Evolutionary conservation across 2,329 filamentous ascomycete species (phyloP).

Genomic region (Ophiostoma triangulosporum): DNA sequence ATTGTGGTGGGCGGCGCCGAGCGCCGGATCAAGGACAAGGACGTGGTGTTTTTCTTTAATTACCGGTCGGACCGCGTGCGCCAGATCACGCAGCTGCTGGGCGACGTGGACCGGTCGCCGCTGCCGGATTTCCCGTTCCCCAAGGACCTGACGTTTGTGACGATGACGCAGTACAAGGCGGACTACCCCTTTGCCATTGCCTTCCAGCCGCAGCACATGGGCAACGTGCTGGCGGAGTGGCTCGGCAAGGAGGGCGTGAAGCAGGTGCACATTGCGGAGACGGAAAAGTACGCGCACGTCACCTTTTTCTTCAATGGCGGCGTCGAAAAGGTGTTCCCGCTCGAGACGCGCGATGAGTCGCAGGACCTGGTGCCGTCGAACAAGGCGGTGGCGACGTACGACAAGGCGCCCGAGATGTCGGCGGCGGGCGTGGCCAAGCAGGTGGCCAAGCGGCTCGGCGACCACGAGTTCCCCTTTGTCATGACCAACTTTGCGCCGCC

Average conservation of each 20-base stretch:
- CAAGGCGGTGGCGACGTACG: slow-evolving; percentile 82
- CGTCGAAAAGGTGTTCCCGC: slow-evolving; percentile 88
- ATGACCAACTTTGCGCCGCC: slow-evolving; percentile 99
- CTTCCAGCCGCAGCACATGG: slow-evolving; percentile 91
- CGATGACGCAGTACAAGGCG: slow-evolving; percentile 97
- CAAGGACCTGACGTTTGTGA: slow-evolving; percentile 69
- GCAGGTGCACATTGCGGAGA: slow-evolving; percentile 96
- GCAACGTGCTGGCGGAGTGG: slow-evolving; percentile 96
- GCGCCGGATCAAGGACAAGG: slow-evolving; percentile 74
- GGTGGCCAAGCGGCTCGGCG: slow-evolving; percentile 71
- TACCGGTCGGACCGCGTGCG: slow-evolving; percentile 96
- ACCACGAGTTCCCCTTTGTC: slow-evolving; percentile 84
- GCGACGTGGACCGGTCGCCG: slow-evolving; percentile 82
- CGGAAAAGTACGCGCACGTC: slow-evolving; percentile 98
- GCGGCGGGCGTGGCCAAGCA: slow-evolving; percentile 81
- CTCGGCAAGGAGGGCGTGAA: slow-evolving; percentile 76
- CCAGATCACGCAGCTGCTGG: slow-evolving; percentile 88
- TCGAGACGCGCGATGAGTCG: slow-evolving; percentile 76
- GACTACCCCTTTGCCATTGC: slow-evolving; percentile 88
- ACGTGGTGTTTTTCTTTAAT: slow-evolving; percentile 99
- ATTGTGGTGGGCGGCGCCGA: slow-evolving; percentile 88
- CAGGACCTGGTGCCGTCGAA: slow-evolving; percentile 75
- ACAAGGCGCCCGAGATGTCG: slow-evolving; percentile 91
- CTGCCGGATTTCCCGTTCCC: slow-evolving; percentile 87
- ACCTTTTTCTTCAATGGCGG: slow-evolving; percentile 99